These are phyloP conservation scores for Eustoma russellianum DNA, from an alignment of 257 asterid species.

Conservation along the genomic window DNA sequence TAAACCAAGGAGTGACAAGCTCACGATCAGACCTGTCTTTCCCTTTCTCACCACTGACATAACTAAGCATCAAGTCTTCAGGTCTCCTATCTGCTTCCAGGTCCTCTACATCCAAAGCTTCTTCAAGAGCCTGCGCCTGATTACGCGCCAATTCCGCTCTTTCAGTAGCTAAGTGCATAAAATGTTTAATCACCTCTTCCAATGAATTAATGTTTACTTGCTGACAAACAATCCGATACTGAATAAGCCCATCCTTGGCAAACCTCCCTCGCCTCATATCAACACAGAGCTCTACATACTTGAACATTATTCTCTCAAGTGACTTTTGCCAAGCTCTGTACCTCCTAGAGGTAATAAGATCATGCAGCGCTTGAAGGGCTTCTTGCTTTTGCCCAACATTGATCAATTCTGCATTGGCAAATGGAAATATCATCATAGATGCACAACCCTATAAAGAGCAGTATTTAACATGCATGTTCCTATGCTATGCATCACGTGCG, in stretches of 20 bases:
- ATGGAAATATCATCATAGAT: not conserved
- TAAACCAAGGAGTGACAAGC: conserved; percentile 81
- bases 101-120: conserved; percentile 84
- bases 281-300: conserved; percentile 87
- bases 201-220: conserved; percentile 80
- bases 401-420: conserved; percentile 63
- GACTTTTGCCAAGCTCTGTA: conserved; percentile 91
- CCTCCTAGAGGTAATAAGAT: conserved; percentile 81
- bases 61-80: conserved; percentile 92
- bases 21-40: conserved; percentile 94
- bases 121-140: conserved; percentile 81
- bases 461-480: no score
- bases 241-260: conserved; percentile 94
- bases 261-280: conserved; percentile 94
- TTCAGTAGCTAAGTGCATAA: conserved; percentile 89
- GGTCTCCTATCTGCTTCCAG: conserved; percentile 91
- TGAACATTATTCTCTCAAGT: conserved; percentile 78
- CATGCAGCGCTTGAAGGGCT: conserved; percentile 82
- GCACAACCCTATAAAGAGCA: no score
- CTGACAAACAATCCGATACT: conserved; percentile 89
- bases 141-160: conserved; percentile 80
- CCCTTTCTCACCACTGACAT: conserved; percentile 94
- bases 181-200: conserved; percentile 94
- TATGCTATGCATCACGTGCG: no score
- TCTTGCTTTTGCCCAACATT: conserved; percentile 91